Base-by-base conservation (phyloP, 495 filamentous ascomycete genomes). In the Thermothielavioides terrestris region DNA sequence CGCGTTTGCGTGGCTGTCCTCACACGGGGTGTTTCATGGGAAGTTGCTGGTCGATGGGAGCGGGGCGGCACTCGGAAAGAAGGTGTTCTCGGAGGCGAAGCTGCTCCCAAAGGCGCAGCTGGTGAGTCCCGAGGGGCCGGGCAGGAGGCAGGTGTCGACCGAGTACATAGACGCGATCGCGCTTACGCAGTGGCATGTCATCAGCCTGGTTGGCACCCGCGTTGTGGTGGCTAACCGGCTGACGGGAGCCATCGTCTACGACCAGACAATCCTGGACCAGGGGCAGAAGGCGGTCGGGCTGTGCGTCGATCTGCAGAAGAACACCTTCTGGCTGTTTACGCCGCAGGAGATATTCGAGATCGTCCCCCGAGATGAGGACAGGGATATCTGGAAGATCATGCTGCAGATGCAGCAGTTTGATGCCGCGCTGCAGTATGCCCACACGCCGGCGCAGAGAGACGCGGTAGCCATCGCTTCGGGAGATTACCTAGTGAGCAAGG, bases 291-390 rank as follows among this genome's bases (percentile, higher is more conserved):
- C 81, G 8, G 66, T 97, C 30, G 89, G 87, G 22, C 77, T 98
- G 17, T 80, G 86, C 56, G 82, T 88, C 5, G 92, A 98, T 65
- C 74, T 83, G 26, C 89, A 88, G 56, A 94, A 96, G 70, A 90
- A 88, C 52, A 98, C 92, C 1, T 96, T 86, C 61, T 98, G 92
- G 92, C 77, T 96, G 15, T 95, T 96, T 61, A 97, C 94, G 1
- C 73, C 77, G 5, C 73, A 84, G 49, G 88, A 92, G 52, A 95
- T 98, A 42, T 95, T 85, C 57, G 94, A 98, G 69, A 85, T 98
- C 38, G 86, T 89, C 9, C 84, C 87, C 15, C 82, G 78, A 20
- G 88, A 96, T 40, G 94, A 98, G 61, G 88, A 91, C 57, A 70
- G 91, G 55, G 89, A 97, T 69, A 77, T 96, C 23, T 98, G 92